Conservation (phyloP, 177 flowering plant genomes). For the Tripterygium wilfordii region DNA sequence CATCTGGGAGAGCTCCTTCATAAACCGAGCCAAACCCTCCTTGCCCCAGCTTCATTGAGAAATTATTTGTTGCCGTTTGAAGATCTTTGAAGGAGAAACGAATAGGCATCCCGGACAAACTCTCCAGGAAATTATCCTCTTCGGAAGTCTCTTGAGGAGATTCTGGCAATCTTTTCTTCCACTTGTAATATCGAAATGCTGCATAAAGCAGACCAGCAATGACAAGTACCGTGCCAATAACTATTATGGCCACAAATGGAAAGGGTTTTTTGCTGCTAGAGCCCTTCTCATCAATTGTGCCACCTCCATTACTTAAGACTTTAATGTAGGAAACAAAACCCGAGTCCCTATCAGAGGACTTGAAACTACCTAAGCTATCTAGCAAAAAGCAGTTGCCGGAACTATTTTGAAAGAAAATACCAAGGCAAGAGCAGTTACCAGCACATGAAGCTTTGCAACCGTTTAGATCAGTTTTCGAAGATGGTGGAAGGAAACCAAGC, state of each 20-base stretch:
- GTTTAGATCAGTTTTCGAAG: constrained; percentile 26
- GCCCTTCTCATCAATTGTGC: constrained; percentile 8
- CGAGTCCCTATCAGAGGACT: constrained; percentile 16
- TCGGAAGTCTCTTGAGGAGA: constrained; percentile 36
- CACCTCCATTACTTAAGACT: constrained; percentile 19
- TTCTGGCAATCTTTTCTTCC: constrained; percentile 18
- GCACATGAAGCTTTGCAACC: constrained; percentile 44
- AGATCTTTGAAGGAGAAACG: constrained; percentile 55
- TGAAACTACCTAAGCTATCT: constrained; percentile 43
- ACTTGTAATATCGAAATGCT: constrained; percentile 24
- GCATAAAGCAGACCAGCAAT: constrained; percentile 28
- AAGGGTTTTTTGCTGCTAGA: constrained; percentile 21
- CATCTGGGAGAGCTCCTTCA: constrained; percentile 43
- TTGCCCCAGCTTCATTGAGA: constrained; percentile 52
- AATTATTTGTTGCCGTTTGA: constrained; percentile 43
- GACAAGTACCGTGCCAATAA: constrained; percentile 23
- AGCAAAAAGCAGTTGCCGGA: constrained; percentile 46
- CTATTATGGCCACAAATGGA: constrained; percentile 31
- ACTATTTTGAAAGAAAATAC: constrained; percentile 43
- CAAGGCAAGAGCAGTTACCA: constrained; percentile 52
- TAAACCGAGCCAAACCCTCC: constrained; percentile 78
- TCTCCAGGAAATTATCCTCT: constrained; percentile 55
- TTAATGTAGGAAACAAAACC: constrained; percentile 32
- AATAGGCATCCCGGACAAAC: constrained; percentile 51
- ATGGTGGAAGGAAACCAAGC: constrained; percentile 33